Base-by-base conservation (phyloP, 2,329 filamentous ascomycete genomes). In the Fusarium circinatum region DNA sequence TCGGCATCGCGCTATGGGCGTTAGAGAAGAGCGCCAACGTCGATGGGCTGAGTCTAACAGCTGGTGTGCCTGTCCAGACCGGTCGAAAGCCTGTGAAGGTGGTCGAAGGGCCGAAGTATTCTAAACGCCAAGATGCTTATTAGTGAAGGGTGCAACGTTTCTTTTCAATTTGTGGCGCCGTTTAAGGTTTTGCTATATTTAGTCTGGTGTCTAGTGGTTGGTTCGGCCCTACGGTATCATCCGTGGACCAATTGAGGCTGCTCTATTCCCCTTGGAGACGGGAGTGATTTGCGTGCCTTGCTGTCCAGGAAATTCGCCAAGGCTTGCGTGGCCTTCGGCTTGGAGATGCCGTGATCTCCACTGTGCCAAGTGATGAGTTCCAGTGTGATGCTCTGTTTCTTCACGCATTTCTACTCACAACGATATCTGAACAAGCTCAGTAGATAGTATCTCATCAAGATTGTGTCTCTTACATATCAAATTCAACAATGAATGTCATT, bases 1-100 rank as follows among this genome's bases (percentile, higher is more conserved):
- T 95, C 11, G 92, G 88, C 1, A 76, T 96, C 9, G 89, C 87
- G 30, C 78, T 96, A 22, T 95, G 93, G 93, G 89, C 90, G 1
- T 83, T 92, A 61, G 88, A 91, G 45, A 80, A 82, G 2, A 81
- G 89, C 12, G 90, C 88, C 0, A 89, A 86, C 76, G 75, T 94
- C 15, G 85, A 86, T 1, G 85, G 85, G 1, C 81, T 93, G 41
- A 83, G 85, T 45, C 78, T 92, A 72, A 83, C 82, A 30, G 80
- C 86, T 24, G 85, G 86, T 24, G 84, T 82, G 11, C 81, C 89
- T 17, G 83, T 91, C 8, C 80, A 85, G 78, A 89, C 87, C 54
- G 86, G 86, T 9, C 80, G 88, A 71, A 79, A 79, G 22, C 80
- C 82, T 14, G 84, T 91, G 12, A 75, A 82, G 52, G 73, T 85